phyloP scores from a whole-genome alignment of 257 asterid species.

The Solanum paucissectum region DNA sequence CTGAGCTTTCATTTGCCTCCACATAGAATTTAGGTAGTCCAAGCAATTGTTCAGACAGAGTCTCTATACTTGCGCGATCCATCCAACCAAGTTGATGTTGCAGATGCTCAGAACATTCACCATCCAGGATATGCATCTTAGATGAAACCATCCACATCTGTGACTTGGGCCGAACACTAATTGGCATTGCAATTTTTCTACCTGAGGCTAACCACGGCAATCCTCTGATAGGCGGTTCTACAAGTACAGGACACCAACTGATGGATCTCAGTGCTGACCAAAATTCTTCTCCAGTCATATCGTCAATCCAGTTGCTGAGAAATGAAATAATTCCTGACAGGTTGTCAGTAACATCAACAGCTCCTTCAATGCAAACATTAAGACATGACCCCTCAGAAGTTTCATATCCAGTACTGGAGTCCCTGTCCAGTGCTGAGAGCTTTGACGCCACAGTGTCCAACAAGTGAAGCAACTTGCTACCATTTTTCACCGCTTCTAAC shows the following conservation, averaged over 20 bases:
- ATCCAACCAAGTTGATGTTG: conserved; percentile 78
- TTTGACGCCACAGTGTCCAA: conserved; percentile 44
- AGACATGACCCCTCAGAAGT: conserved; percentile 19
- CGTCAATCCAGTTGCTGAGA: conserved; percentile 45
- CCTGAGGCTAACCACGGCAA: conserved; percentile 69
- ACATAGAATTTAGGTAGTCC: conserved; percentile 51
- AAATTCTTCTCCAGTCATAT: conserved; percentile 47
- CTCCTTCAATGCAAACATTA: conserved; percentile 28
- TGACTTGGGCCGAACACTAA: conserved; percentile 61
- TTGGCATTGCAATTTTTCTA: conserved; percentile 51
- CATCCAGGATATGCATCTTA: conserved; percentile 61
- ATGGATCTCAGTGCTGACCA: conserved; percentile 60
- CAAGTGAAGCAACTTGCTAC: conserved; percentile 66
- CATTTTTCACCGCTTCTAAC: conserved; percentile 33
- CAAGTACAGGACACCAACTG: conserved; percentile 83
- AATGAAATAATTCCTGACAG: conserved; percentile 26
- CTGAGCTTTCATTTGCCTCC: conserved; percentile 26
- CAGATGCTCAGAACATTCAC: conserved; percentile 59
- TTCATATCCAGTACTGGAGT: conserved; percentile 15
- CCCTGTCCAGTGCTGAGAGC: conserved; percentile 34
- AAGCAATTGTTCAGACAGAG: conserved; percentile 60
- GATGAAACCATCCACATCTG: conserved; percentile 90
- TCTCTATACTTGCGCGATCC: conserved; percentile 37
- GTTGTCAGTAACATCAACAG: conserved; percentile 26
- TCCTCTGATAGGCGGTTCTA: conserved; percentile 55